Conservation (phyloP, 306 rosid species). For the Corylus avellana region DNA sequence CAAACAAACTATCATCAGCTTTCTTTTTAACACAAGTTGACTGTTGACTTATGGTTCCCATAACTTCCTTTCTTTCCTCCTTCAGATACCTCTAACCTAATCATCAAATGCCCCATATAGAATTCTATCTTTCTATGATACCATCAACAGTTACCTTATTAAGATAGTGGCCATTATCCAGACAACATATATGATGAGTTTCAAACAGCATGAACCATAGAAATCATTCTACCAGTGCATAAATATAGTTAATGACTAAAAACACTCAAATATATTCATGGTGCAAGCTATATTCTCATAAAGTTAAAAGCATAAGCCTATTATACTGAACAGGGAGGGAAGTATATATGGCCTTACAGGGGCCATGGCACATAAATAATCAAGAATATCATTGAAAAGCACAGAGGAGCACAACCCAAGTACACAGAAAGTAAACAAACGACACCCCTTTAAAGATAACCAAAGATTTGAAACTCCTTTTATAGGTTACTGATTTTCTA, state of each 20-base stretch:
- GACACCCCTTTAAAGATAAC: no score
- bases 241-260: background rate
- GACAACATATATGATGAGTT: slow-evolving; percentile 1
- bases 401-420: no score
- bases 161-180: background rate
- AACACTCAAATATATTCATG: background rate
- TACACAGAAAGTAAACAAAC: no score
- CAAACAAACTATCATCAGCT: background rate
- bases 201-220: background rate
- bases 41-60: background rate
- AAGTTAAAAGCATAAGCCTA: background rate
- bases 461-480: no score
- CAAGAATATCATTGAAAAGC: no score
- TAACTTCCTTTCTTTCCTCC: background rate
- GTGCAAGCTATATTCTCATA: background rate
- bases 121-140: background rate
- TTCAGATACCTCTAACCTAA: background rate
- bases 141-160: background rate
- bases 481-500: no score
- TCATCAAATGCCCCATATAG: background rate
- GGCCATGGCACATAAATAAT: no score
- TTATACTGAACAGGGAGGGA: background rate
- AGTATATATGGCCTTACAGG: no score
- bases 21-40: background rate
- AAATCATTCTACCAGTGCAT: background rate